Percentiles rank a stretch among this genome's conserved stretches.
phyloP scores from a whole-genome alignment of 2,329 filamentous ascomycete species.

The Aschersonia sp. region DNA sequence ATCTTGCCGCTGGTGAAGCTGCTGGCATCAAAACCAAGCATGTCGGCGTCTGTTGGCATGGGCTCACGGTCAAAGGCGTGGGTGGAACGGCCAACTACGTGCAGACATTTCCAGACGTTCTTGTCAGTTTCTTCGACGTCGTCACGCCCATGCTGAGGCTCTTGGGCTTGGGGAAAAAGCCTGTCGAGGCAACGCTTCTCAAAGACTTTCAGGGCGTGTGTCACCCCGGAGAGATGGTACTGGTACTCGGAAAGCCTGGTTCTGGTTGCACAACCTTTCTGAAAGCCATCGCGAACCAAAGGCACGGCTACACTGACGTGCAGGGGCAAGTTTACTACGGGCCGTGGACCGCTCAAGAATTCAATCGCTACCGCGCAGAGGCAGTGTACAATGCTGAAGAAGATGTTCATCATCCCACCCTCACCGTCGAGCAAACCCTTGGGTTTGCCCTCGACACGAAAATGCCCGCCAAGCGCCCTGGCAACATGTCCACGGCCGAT shows the following conservation, averaged over 20 bases:
- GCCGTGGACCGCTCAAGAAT: constrained; percentile 54
- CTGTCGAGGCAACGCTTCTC: constrained; percentile 57
- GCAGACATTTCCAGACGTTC: constrained; percentile 62
- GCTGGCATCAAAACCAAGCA: constrained; percentile 72
- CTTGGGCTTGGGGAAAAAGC: constrained; percentile 52
- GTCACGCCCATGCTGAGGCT: constrained; percentile 48
- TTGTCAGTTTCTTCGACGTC: constrained; percentile 63
- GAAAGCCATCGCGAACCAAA: constrained; percentile 53
- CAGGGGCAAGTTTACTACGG: constrained; percentile 64
- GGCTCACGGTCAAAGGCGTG: constrained; percentile 59
- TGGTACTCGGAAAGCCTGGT: constrained; percentile 67
- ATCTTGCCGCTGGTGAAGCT: constrained; percentile 53
- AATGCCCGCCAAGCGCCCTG: constrained; percentile 65
- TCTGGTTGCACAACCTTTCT: constrained; percentile 58
- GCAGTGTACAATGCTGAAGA: constrained; percentile 70
- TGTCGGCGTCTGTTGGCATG: constrained; percentile 68
- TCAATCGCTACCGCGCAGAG: constrained; percentile 65
- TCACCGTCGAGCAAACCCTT: constrained; percentile 79
- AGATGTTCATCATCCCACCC: constrained; percentile 69
- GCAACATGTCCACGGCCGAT: constrained; percentile 53
- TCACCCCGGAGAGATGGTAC: constrained; percentile 75
- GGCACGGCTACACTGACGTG: constrained; percentile 37
- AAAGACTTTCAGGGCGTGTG: constrained; percentile 56
- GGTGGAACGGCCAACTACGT: constrained; percentile 61
- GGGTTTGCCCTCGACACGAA: constrained; percentile 77